Conservation (phyloP, 2,329 filamentous ascomycete genomes). For the Rhynchosporium secalis region DNA sequence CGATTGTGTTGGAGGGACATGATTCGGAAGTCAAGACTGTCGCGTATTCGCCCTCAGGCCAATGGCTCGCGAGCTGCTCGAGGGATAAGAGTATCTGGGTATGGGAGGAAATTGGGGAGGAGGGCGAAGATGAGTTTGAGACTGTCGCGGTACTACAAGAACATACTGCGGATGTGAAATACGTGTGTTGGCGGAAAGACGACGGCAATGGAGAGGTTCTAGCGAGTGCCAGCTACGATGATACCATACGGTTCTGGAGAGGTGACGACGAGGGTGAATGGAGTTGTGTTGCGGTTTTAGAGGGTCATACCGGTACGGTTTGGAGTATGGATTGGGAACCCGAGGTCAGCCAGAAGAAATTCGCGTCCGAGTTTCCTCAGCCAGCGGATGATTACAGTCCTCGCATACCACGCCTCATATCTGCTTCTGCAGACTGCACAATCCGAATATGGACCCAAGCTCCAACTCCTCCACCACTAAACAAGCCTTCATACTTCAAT, state of each 20-base stretch:
- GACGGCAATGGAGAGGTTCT: slow-evolving; percentile 68
- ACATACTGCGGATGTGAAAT: slow-evolving; percentile 94
- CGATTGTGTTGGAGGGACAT: slow-evolving; percentile 89
- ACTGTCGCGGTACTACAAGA: slow-evolving; percentile 93
- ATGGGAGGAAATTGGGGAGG: slow-evolving; percentile 85
- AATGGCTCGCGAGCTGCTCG: slow-evolving; percentile 84
- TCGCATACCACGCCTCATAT: slow-evolving; percentile 59
- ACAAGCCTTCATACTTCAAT: slow-evolving; percentile 37
- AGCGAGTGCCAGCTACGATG: slow-evolving; percentile 90
- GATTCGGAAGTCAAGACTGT: slow-evolving; percentile 89
- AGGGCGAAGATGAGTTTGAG: slow-evolving; percentile 93
- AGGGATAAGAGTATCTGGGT: slow-evolving; percentile 97
- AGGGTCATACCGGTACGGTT: slow-evolving; percentile 81
- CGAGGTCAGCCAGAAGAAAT: slow-evolving; percentile 34
- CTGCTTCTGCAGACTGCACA: slow-evolving; percentile 81
- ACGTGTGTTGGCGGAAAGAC: slow-evolving; percentile 84
- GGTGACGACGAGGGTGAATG: slow-evolving; percentile 48
- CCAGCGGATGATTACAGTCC: slow-evolving; percentile 49
- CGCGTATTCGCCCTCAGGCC: slow-evolving; percentile 70
- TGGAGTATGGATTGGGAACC: slow-evolving; percentile 81
- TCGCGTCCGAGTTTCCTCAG: slow-evolving; percentile 16
- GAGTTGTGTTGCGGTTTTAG: slow-evolving; percentile 81
- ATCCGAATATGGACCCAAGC: slow-evolving; percentile 75
- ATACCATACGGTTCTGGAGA: slow-evolving; percentile 79
- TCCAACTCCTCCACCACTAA: slow-evolving; percentile 37